Conservation (phyloP, 164 flowering plant species). For the Kingdonia uniflora region DNA sequence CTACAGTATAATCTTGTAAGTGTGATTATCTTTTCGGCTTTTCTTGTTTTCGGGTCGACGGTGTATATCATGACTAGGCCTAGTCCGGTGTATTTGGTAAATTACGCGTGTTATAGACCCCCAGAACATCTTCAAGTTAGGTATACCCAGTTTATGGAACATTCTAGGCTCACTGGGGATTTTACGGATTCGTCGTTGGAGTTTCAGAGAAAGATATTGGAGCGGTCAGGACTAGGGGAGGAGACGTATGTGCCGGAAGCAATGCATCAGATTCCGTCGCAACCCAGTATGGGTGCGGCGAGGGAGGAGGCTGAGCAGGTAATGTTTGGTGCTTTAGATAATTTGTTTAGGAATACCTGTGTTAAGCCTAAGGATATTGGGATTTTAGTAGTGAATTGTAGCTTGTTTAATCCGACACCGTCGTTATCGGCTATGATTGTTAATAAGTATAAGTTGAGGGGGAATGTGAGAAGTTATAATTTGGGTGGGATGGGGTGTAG, state of each 20-base stretch:
- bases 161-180: slow-evolving; percentile 19
- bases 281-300: slow-evolving; percentile 22
- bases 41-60: slow-evolving; percentile 25
- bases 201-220: slow-evolving; percentile 30
- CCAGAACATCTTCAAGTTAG: slow-evolving; percentile 13
- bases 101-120: slow-evolving; percentile 30
- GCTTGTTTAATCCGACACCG: slow-evolving; percentile 38
- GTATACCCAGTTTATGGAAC: slow-evolving; percentile 21
- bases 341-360: slow-evolving; percentile 17
- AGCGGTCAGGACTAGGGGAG: slow-evolving; percentile 30
- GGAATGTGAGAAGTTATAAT: slow-evolving; percentile 28
- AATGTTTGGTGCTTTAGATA: slow-evolving; percentile 31
- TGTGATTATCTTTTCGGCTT: slow-evolving; percentile 13
- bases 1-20: slow-evolving; percentile 26
- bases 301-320: slow-evolving; percentile 31
- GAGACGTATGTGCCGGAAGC: slow-evolving; percentile 29
- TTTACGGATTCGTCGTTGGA: slow-evolving; percentile 23
- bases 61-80: slow-evolving; percentile 35
- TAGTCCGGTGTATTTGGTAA: slow-evolving; percentile 27
- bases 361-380: slow-evolving; percentile 30
- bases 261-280: slow-evolving; percentile 21
- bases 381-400: slow-evolving; percentile 34
- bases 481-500: slow-evolving; percentile 48
- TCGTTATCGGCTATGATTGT: slow-evolving; percentile 39
- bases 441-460: slow-evolving; percentile 34